Evolutionary conservation across 108 stramenopile genomes (phyloP), one percentile per base, ranked within the genome.

Genomic region (Stephanodiscus minutulus): DNA sequence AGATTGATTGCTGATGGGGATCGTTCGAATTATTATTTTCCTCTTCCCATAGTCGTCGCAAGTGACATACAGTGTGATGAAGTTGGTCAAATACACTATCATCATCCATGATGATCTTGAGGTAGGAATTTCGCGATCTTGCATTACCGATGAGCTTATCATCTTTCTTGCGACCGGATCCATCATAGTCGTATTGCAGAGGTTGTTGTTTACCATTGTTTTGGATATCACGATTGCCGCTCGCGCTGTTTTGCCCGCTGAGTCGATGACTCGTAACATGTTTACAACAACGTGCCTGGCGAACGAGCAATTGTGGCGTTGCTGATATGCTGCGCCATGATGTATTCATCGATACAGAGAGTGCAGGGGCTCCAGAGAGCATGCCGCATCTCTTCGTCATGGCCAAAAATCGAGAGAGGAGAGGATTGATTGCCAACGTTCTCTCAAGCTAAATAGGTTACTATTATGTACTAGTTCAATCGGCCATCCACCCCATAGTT

Each of bases 91-190:
- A 54, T 27, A 76, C 59, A 31, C 53, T 18, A 59, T 83, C 66
- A 44, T 87, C 66, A 44, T 87, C 75, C 57, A 87, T 47, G 6
- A 74, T 13, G 10, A 87, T 46, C 72, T 87, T 87, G 64, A 87
- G 76, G 49, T 87, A 87, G 27, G 84, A 82, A 61, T 84, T 82
- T 46, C 46, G 41, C 17, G 33, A 43, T 69, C 74, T 58, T 33
- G 43, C 74, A 61, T 61, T 74, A 24, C 35, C 48, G 8, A 15
- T 68, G 47, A 18, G 24, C 12, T 28, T 55, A 48, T 72, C 65
- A 18, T 66, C 18, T 11, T 18, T n/a, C 10, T 72, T 72, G 52
- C 43, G 56, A 0, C 29, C 20, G 0, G 22, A 47, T 58, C 68
- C 68, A 21, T 48, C 41, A 47, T 59, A 58, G 20, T 33, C 57